Evolutionary conservation across 495 filamentous ascomycete genomes (phyloP).

Genomic region (Daldinia concentrica): DNA sequence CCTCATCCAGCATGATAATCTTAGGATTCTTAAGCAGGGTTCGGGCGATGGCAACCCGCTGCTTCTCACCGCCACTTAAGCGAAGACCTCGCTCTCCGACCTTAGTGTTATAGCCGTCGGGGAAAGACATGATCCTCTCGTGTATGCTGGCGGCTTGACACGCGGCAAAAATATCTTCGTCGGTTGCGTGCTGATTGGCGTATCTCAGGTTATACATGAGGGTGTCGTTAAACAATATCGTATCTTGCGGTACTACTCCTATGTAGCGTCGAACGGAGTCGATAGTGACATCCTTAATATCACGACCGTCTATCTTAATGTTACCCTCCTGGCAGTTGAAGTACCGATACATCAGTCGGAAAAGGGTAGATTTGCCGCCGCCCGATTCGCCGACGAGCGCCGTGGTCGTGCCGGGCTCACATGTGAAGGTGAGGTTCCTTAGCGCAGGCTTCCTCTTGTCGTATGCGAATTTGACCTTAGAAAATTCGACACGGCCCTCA

Average conservation of each 20-base stretch:
- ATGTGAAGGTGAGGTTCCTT: slow-evolving; percentile 80
- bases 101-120: slow-evolving; percentile 89
- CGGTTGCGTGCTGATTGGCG: slow-evolving; percentile 83
- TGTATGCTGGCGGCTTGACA: slow-evolving; percentile 94
- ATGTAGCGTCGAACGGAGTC: slow-evolving; percentile 91
- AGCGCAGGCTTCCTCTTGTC: slow-evolving; percentile 88
- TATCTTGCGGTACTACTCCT: slow-evolving; percentile 97
- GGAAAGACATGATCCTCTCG: slow-evolving; percentile 92
- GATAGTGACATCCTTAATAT: slow-evolving; percentile 87
- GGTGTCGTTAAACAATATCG: slow-evolving; percentile 94
- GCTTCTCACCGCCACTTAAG: slow-evolving; percentile 94
- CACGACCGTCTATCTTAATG: slow-evolving; percentile 83
- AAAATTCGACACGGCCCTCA: slow-evolving; percentile 83
- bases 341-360: slow-evolving; percentile 93
- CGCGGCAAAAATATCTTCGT: slow-evolving; percentile 89
- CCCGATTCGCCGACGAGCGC: slow-evolving; percentile 96
- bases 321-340: slow-evolving; percentile 82
- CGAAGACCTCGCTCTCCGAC: slow-evolving; percentile 95
- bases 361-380: slow-evolving; percentile 97
- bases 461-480: slow-evolving; percentile 90
- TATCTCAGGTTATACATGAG: slow-evolving; percentile 97
- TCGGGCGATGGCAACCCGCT: slow-evolving; percentile 94
- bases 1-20: slow-evolving; percentile 96
- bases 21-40: slow-evolving; percentile 96
- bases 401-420: slow-evolving; percentile 88